Evolutionary conservation across 371 early-diverging fungal species (phyloP).

Genomic region (Choanephora cucurbitarum): DNA sequence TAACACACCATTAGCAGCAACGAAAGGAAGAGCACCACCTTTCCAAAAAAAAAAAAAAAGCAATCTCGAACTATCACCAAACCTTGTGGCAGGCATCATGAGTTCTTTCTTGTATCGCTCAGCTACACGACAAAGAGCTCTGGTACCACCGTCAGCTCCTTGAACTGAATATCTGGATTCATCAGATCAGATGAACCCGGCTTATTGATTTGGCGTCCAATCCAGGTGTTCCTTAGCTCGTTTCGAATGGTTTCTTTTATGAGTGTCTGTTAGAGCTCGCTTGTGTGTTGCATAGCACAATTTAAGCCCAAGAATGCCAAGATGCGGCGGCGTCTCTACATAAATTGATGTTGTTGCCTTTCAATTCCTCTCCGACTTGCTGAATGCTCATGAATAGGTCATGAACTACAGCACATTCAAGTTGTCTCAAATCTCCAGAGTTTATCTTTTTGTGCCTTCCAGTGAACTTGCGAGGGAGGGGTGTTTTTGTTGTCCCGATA

Average conservation of each 20-base stretch:
- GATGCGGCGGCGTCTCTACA: not conserved
- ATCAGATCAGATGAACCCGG: not conserved
- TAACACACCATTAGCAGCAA: not conserved
- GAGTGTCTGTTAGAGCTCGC: not conserved
- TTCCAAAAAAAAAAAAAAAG: too few species aligned
- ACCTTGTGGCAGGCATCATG: not conserved
- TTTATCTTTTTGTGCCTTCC: too few species aligned
- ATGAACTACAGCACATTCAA: not conserved
- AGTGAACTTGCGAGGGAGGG: not conserved
- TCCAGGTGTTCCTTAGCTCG: not conserved
- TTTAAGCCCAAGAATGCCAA: not conserved
- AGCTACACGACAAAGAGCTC: not conserved
- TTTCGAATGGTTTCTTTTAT: not conserved
- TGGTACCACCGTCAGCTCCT: not conserved
- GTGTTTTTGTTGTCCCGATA: not conserved
- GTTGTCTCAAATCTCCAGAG: not conserved
- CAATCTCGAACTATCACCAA: not conserved
- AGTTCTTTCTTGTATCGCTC: not conserved
- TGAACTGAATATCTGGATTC: not conserved
- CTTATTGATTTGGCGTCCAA: not conserved
- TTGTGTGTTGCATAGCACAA: slow-evolving; percentile 1
- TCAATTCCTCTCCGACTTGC: not conserved
- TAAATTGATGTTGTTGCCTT: not conserved
- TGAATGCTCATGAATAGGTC: not conserved
- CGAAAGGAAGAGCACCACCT: not conserved